Base-by-base conservation (phyloP, 2,329 filamentous ascomycete genomes). In the Alternaria longipes region DNA sequence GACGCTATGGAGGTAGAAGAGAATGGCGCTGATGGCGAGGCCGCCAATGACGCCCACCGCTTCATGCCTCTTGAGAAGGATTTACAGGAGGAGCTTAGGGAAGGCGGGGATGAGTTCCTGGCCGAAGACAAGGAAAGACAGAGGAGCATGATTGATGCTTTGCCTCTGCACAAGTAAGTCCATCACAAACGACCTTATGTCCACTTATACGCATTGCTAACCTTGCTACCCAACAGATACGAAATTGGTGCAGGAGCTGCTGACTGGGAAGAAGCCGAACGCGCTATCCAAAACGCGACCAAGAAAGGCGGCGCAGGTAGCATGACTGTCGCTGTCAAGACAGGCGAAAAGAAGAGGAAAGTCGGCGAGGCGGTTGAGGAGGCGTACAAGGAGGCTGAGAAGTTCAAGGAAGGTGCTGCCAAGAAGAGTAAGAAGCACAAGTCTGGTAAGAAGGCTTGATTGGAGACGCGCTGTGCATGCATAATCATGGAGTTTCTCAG, bases 71-170 rank as follows among this genome's bases (percentile, higher is more conserved):
- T 97, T n/a, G 85, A 89, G 51, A 86, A 86, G 45, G 84, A 86
- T 6, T 82, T 97, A 7, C 88, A 93, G 30, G 91, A 95, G 9
- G 95, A 98, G 78, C 84, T 98, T 18, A 90, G 90, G 56, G 92
- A 95, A 74, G 94, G 89, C 16, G 93, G 90, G 1, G 88, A 94
- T 62, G 90, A 95, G 78, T 88, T 91, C 26, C 80, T 93, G 63
- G 84, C 84, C 49, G 68, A 72, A 24, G 82, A 97, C 72, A 87
- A 87, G 68, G 89, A 91, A 78, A 92, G 94, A 80, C 92, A 97
- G 79, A 89, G 91, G 71, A 91, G 92, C 68, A 83, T 98, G 67
- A 97, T 98, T 73, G 92, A 97, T 82, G 91, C 93, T 64, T 82
- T 98, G 63, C 94, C 94, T 45, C 84, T 98, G 54, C 93, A 97